Evolutionary conservation across 495 filamentous ascomycete genomes (phyloP).

Genomic region (Aspergillus conjunctus): DNA sequence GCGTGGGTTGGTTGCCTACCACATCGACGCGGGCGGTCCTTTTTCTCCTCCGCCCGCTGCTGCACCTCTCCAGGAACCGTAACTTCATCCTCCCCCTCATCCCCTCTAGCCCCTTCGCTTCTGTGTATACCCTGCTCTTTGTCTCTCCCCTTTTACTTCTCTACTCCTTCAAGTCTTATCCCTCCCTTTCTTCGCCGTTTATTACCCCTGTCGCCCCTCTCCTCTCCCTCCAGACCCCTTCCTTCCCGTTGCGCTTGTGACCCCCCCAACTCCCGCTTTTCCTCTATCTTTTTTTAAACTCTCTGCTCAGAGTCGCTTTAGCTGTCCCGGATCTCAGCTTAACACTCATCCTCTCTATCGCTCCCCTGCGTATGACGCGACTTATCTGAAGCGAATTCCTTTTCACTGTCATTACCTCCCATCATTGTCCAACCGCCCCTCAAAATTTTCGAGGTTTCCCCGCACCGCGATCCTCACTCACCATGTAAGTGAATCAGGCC

Average conservation of each 20-base stretch:
- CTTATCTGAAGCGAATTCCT: not conserved
- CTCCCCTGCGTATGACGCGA: slow-evolving; percentile 5
- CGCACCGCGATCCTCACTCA: slow-evolving; percentile 22
- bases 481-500: slow-evolving; percentile 23
- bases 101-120: slow-evolving; percentile 15
- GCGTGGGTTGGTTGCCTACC: slow-evolving; percentile 17
- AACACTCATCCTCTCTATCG: not conserved
- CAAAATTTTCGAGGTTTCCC: slow-evolving; percentile 21
- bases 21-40: slow-evolving; percentile 12
- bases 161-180: slow-evolving; percentile 7
- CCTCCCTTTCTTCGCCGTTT: slow-evolving; percentile 10
- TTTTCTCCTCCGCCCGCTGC: slow-evolving; percentile 19
- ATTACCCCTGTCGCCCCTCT: slow-evolving; percentile 4
- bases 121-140: slow-evolving; percentile 10
- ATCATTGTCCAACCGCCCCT: not conserved
- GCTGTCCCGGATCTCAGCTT: not conserved
- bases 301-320: not conserved
- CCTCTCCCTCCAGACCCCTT: slow-evolving; percentile 11
- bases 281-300: slow-evolving; percentile 11
- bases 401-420: slow-evolving; percentile 6
- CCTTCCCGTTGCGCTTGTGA: slow-evolving; percentile 13
- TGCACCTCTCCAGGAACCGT: slow-evolving; percentile 24
- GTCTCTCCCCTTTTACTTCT: slow-evolving; percentile 13
- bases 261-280: too few relatives aligned
- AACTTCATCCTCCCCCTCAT: slow-evolving; percentile 10